Evolutionary conservation across 108 stramenopile species (phyloP), one percentile per base, ranked within the genome.

Genomic region (Stephanodiscus triporus): DNA sequence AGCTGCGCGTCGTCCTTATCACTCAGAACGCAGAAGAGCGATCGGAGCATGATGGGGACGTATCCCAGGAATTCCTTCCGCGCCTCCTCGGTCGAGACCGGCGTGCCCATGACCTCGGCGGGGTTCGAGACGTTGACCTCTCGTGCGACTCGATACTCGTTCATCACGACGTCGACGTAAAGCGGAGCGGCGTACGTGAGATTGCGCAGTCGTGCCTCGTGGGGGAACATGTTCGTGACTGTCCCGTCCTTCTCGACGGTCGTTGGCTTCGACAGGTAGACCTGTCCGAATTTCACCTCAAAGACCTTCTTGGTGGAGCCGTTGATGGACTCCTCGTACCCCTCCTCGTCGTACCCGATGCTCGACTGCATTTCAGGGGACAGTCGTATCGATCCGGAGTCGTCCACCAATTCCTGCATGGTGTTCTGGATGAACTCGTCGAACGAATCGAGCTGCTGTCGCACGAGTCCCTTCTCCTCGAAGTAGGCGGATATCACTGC

Each of bases 401-500:
- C 97, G 72, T 93, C 94, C 56, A 99, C 97, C 30, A 99, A 68
- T 77, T 99, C 98, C 70, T 97, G 97, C 96, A 99, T 97, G 29
- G 96, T 95, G 70, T 97, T 95, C 85, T 96, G 93, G 66, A 99
- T 94, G 81, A 99, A 99, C 73, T 95, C 95, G 75, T 99, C 97
- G 81, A 98, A 99, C 9, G 97, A 97, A 75, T 99, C 99, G 43
- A 99, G 85, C 75, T 99, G 99, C 83, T 99, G 99, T 36, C 97
- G 87, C 23, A 99, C 99, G 19, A 99, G 87, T 11, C 99, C 99
- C 80, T 98, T 99, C 77, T 98, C 98, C 70, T 96, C 97, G 73
- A 99, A 99, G 70, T 98, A 99, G 49, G 96, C 90, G 26, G 89
- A 88, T 71, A 99, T 99, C 17, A 98, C 97, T 2, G 96, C 95